Evolutionary conservation across 768 basidiomycete species (phyloP), one percentile per base, ranked within the genome.

Genomic region (Plicaturopsis crispa): DNA sequence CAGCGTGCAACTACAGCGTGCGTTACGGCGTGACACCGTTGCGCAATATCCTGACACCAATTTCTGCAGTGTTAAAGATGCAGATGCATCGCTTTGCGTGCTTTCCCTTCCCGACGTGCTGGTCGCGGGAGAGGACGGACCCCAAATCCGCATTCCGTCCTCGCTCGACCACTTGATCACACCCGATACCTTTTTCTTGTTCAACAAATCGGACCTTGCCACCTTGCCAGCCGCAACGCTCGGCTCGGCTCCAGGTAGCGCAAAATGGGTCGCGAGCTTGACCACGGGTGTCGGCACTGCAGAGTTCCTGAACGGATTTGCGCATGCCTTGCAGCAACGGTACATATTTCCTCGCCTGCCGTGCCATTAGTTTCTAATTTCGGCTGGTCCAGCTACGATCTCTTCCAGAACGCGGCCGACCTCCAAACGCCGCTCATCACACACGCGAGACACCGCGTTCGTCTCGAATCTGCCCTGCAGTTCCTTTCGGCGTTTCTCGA

Each of bases 81-180:
- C 91, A 1, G 82, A 92, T 50, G 50, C 88, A 12, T 73, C 78
- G 1, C 61, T 94, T n/a, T 90, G 88, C 47, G 80, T 94, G 6
- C 65, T 94, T 3, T 81, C 90, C 5, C 66, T 89, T 3, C 72
- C 76, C 1, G 78, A 71, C 4, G 47, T 66, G 0, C 31, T 59
- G 14, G 30, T 30, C 6, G 41, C 42, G 3, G 17, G 30, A 6
- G 37, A 33, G 20, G n/a, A n/a, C n/a, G 45, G 39, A 3, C 26
- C 41, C 7, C 43, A 42, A 17, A 24, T 67, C 16, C 44, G 38
- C 6, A 48, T 77, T 13, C 79, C 82, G 3, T 38, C 62, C n/a
- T 57, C 66, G 5, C 48, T 89, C 17, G 51, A 58, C 22, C 48
- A 61, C 4, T 66, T 84, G 20, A 49, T 88, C 34, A 69, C 61